Evolutionary conservation across 2,329 filamentous ascomycete species (phyloP), one percentile per base, ranked within the genome.

Genomic region (Trematosphaeria pertusa): DNA sequence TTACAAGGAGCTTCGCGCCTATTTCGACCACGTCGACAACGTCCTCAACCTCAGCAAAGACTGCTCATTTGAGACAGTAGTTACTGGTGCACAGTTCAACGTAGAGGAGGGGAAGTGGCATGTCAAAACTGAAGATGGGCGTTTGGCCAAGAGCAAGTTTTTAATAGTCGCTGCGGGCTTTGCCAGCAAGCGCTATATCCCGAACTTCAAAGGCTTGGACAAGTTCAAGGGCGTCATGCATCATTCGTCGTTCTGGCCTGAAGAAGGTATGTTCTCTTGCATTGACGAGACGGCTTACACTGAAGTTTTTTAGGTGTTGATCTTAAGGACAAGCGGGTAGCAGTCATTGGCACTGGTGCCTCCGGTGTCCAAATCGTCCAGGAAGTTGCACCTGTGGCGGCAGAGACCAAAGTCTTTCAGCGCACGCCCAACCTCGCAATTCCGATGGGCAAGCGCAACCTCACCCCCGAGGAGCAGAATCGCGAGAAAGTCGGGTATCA

Each of bases 401-500:
- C 20, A 14, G 3, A 19, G 9, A 14, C 30, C 2, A 40, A n/a
- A 17, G 37, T 46, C 28, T 41, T 40, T 67, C 82, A 86, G 59
- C 78, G 85, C 4, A 87, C 82, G 1, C 84, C 84, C 0, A 87
- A 86, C 47, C 69, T 84, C 8, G 81, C 81, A 0, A 54, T 87
- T 0, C 82, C 83, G 0, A 84, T 87, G 80, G 72, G 75, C 2
- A 73, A 76, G 46, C 62, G 70, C 1, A 26, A 33, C 6, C 31
- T 33, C n/a, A n/a, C n/a, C n/a, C n/a, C n/a, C n/a, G n/a, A n/a
- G n/a, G n/a, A n/a, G n/a, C n/a, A n/a, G n/a, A n/a, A n/a, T n/a
- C n/a, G n/a, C n/a, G n/a, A n/a, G n/a, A n/a, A n/a, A n/a, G n/a
- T n/a, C n/a, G n/a, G n/a, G n/a, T n/a, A n/a, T n/a, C n/a, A n/a